Evolutionary conservation across 2,329 filamentous ascomycete genomes (phyloP).

Genomic region (Rhynchosporium secalis): DNA sequence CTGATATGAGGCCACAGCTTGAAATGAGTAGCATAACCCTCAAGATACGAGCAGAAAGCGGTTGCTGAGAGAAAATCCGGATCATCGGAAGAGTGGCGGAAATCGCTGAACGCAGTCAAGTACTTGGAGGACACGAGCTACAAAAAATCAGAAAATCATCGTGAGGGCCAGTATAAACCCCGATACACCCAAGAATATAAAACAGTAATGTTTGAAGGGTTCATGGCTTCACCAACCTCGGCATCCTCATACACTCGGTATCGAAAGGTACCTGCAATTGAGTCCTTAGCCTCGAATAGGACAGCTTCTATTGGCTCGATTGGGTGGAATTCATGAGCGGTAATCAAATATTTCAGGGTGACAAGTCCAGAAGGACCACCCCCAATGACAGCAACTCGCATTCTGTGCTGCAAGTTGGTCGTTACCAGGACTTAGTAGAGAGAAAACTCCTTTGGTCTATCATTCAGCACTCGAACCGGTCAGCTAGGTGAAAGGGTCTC

Average conservation of each 20-base stretch:
- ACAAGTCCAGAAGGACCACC: conserved; percentile 47
- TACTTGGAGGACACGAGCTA: conserved; percentile 52
- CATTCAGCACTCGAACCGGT: no score
- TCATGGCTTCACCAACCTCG: conserved; percentile 37
- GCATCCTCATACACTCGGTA: conserved; percentile 50
- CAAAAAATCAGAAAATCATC: neutral
- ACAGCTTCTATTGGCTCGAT: conserved; percentile 43
- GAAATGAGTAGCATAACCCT: conserved; percentile 44
- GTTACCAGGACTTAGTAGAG: no score
- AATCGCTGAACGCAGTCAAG: conserved; percentile 53
- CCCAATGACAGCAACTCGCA: conserved; percentile 45
- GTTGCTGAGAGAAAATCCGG: conserved; percentile 46
- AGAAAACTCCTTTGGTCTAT: no score
- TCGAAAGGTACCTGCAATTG: conserved; percentile 49
- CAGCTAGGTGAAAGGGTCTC: no score
- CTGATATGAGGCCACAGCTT: conserved; percentile 42
- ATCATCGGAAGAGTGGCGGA: conserved; percentile 44
- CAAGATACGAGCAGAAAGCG: conserved; percentile 46
- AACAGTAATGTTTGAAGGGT: neutral
- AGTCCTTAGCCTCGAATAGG: conserved; percentile 47
- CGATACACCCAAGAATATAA: neutral
- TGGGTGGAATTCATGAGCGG: conserved; percentile 42
- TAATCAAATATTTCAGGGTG: conserved; percentile 44
- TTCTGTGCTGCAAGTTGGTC: neutral
- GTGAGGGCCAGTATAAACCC: neutral